Evolutionary conservation across 2,329 filamentous ascomycete species (phyloP), one percentile per base, ranked within the genome.

Genomic region (Dactylellina leptospora): DNA sequence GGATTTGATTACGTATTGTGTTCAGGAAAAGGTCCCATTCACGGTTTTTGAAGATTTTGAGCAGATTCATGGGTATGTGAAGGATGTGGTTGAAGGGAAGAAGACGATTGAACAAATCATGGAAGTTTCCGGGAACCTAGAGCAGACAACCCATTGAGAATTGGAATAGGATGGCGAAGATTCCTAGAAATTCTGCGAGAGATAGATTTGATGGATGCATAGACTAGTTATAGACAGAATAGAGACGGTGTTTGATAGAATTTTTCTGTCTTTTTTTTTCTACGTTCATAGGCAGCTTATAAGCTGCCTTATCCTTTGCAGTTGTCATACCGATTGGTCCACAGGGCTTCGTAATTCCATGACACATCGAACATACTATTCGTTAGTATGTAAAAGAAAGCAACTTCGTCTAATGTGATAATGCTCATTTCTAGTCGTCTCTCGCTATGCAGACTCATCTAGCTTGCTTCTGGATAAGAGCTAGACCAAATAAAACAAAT

Each of bases 1-100:
- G 92, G 92, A 97, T 80, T 85, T 97, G 62, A 89, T 97, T 74
- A 87, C 85, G 11, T 97, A 91, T 82, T 97, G 93, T 79, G 89
- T 93, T 76, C 87, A 87, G 60, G 87, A 96, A 79, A 86, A 90
- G 8, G 88, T 96, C 18, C 92, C 93, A 0, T 97, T 96, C 80
- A 93, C 91, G 11, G 87, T 90, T 2, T 97, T 97, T 79, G 84
- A 90, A 77, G 87, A 93, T 82, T 97, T 93, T 87, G 86, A 85
- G 4, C 86, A 88, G 74, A 96, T 96, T 77, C 83, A 91, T 50
- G 83, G 85, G 73, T 90, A 89, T 27, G 89, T 91, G 73, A 88
- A 91, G 82, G 87, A 89, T 69, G 91, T 97, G 77, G 84, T 84
- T 18, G 68, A 72, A 23, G 68, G 68, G 4, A 51, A 48, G 30